These are phyloP conservation scores for Neurospora sp. DNA, from an alignment of 2,329 filamentous ascomycete species.

Conservation along the genomic window DNA sequence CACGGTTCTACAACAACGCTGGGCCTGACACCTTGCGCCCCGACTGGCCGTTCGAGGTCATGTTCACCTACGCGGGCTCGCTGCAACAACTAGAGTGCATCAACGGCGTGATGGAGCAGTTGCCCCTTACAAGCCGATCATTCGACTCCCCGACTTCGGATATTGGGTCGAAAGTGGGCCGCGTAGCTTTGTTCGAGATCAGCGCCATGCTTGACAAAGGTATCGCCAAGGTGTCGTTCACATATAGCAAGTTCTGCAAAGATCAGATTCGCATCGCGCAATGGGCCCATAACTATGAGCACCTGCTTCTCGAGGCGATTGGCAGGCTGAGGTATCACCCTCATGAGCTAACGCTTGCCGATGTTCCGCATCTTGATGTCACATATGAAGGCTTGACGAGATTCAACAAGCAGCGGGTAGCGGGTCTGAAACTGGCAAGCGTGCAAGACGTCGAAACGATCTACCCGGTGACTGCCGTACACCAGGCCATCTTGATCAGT, in stretches of 20 bases:
- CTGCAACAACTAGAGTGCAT: slow-evolving; percentile 37
- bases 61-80: slow-evolving; percentile 47
- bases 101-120: slow-evolving; percentile 39
- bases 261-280: slow-evolving; percentile 33
- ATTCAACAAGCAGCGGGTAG: slow-evolving; percentile 33
- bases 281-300: slow-evolving; percentile 40
- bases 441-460: slow-evolving; percentile 39
- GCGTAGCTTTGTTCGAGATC: slow-evolving; percentile 42
- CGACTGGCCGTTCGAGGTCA: slow-evolving; percentile 45
- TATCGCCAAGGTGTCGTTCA: slow-evolving; percentile 34
- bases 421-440: slow-evolving; percentile 29
- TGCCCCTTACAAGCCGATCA: slow-evolving; percentile 30
- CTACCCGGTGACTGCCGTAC: slow-evolving; percentile 36
- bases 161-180: slow-evolving; percentile 35
- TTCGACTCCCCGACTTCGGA: slow-evolving; percentile 31
- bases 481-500: slow-evolving; percentile 40
- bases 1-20: slow-evolving; percentile 29
- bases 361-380: slow-evolving; percentile 38
- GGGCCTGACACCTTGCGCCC: slow-evolving; percentile 22
- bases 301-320: slow-evolving; percentile 34
- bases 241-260: slow-evolving; percentile 32
- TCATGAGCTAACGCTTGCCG: slow-evolving; percentile 39
- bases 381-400: slow-evolving; percentile 35
- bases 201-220: slow-evolving; percentile 37
- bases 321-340: slow-evolving; percentile 29